A percentile compares a stretch with the other conserved stretches of the same genome.
Conservation (phyloP, 495 filamentous ascomycete genomes). For the Hypoxylon perforatum region DNA sequence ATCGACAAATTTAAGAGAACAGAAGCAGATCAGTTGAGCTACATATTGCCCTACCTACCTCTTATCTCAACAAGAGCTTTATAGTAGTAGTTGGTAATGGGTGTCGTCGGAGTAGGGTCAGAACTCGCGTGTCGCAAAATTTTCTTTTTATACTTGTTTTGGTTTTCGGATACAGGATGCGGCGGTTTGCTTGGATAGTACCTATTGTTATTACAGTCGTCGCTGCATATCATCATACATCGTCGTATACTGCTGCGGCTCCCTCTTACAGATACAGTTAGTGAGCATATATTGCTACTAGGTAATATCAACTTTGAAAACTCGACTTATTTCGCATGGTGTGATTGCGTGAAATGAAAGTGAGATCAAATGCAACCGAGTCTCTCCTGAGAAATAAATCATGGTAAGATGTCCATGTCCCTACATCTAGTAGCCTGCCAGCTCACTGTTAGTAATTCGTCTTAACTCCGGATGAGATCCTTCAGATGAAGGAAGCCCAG, state of each 20-base stretch:
- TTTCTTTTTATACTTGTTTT: slow-evolving; percentile 19
- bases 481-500: neutral
- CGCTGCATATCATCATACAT: slow-evolving; percentile 24
- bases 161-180: slow-evolving; percentile 27
- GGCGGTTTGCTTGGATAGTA: slow-evolving; percentile 17
- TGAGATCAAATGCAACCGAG: no score
- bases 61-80: no score
- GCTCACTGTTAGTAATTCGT: no score
- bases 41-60: neutral
- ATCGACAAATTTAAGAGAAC: slow-evolving; percentile 10
- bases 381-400: no score
- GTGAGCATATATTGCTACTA: slow-evolving; percentile 19
- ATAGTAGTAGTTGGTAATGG: no score
- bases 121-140: slow-evolving; percentile 2
- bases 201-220: slow-evolving; percentile 29
- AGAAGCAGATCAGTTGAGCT: slow-evolving; percentile 6
- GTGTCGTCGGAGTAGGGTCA: no score
- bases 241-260: neutral
- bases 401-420: neutral
- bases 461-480: neutral
- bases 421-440: no score
- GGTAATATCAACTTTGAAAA: slow-evolving; percentile 31
- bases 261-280: slow-evolving; percentile 4
- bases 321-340: neutral
- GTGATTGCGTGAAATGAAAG: neutral